phyloP scores from a whole-genome alignment of 139 green algal species.

The Chlamydomonas incerta region DNA sequence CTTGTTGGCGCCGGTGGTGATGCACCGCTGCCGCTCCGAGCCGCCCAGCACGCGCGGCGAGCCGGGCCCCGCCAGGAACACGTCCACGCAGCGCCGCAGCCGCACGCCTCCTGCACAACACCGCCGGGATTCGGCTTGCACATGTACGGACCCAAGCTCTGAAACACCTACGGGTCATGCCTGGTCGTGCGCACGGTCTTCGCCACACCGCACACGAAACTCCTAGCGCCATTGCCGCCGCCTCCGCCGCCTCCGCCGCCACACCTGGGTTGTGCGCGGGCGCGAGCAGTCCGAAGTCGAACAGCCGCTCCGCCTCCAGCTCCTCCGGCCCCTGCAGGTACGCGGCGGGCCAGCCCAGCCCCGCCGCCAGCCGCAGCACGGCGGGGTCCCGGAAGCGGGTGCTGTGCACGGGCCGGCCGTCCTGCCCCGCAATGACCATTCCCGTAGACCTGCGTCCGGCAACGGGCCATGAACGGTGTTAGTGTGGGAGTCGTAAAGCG shows the following conservation, averaged over 20 bases:
- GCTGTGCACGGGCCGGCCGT: conserved; percentile 60
- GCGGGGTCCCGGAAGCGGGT: conserved; percentile 43
- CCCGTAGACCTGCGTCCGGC: conserved; percentile 39
- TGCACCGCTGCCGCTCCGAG: not conserved
- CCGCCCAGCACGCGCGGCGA: conserved; percentile 40
- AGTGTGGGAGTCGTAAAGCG: too few species aligned
- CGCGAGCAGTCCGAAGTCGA: conserved; percentile 72
- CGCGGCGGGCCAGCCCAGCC: conserved; percentile 36
- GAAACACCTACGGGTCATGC: too few species aligned
- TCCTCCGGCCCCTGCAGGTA: conserved; percentile 52
- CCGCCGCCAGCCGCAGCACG: not conserved
- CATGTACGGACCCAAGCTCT: too few species aligned
- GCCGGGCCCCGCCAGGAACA: conserved; percentile 57
- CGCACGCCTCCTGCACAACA: conserved; percentile 4
- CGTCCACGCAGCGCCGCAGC: conserved; percentile 55
- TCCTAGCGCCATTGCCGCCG: too few species aligned
- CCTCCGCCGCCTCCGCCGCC: too few species aligned
- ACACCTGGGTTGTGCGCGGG: conserved; percentile 32
- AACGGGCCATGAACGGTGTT: too few species aligned
- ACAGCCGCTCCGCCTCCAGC: conserved; percentile 76
- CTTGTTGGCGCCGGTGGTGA: conserved; percentile 62
- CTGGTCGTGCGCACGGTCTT: too few species aligned
- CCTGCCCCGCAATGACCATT: conserved; percentile 58
- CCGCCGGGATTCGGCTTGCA: too few species aligned
- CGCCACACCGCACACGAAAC: too few species aligned